Percentiles rank a stretch among this genome's conserved stretches.
These are phyloP conservation scores for Blastocrithidia nonstop DNA, from an alignment of 208 protist genomes.

Conservation along the genomic window DNA sequence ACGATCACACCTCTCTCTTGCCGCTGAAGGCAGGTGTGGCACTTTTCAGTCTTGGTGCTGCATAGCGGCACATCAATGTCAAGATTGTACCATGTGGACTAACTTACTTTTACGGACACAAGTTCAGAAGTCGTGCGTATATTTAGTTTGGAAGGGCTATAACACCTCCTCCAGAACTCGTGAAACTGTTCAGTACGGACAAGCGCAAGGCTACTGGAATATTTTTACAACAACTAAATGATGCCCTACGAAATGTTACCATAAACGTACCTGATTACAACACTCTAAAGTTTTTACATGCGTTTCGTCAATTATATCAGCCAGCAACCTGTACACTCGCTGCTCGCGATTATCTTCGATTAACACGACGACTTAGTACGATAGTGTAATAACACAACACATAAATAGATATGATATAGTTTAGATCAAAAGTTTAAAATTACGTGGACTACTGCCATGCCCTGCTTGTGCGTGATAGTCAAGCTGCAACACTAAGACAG, in stretches of 20 bases:
- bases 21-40: constrained; percentile 92
- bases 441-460: constrained; percentile 73
- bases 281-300: constrained; percentile 79
- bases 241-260: constrained; percentile 59
- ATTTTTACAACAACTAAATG: constrained; percentile 72
- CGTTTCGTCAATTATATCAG: constrained; percentile 82
- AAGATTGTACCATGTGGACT: constrained; percentile 84
- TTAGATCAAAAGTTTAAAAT: constrained; percentile 58
- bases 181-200: constrained; percentile 52
- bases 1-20: constrained; percentile 87
- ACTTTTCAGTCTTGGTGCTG: constrained; percentile 82
- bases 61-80: constrained; percentile 62
- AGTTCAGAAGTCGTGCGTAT: constrained; percentile 82
- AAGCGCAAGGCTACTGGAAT: constrained; percentile 66
- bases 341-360: constrained; percentile 63
- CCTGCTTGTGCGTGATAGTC: constrained; percentile 71
- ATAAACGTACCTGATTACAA: constrained; percentile 86
- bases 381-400: constrained; percentile 57
- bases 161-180: constrained; percentile 47
- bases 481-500: constrained; percentile 66
- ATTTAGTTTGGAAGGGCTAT: constrained; percentile 81
- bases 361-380: constrained; percentile 67
- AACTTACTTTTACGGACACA: constrained; percentile 87
- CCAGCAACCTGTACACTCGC: constrained; percentile 60
- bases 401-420: constrained; percentile 42